Evolutionary conservation across 345 rosid genomes (phyloP).

Genomic region (Rhizophora mangle): DNA sequence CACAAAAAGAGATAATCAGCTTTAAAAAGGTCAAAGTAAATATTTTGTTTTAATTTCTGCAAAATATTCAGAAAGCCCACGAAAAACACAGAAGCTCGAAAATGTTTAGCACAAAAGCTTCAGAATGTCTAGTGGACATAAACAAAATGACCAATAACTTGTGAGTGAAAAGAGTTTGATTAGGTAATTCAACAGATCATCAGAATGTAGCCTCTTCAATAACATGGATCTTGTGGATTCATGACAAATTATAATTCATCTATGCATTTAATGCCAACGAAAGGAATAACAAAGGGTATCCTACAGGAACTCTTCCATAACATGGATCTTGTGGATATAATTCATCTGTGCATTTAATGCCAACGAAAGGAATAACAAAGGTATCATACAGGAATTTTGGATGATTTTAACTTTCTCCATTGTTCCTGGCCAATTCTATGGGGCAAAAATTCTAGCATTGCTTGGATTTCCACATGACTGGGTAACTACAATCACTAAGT

Average conservation of each 20-base stretch:
- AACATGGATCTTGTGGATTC: no score
- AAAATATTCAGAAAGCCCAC: not conserved
- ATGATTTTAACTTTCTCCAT: conserved; percentile 58
- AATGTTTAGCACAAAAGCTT: not conserved
- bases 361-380: not conserved
- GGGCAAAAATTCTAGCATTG: conserved; percentile 83
- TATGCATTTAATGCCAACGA: no score
- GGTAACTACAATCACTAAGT: conserved; percentile 86
- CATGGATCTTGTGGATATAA: not conserved
- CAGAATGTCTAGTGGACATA: not conserved
- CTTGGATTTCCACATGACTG: conserved; percentile 68
- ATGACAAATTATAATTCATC: no score
- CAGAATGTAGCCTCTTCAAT: not conserved
- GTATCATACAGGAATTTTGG: conserved; percentile 55
- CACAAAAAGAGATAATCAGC: not conserved
- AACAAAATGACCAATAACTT: no score
- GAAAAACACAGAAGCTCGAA: not conserved
- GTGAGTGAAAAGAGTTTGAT: no score
- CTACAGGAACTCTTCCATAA: no score
- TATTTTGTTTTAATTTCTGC: not conserved
- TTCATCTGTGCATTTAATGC: not conserved
- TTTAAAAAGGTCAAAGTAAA: not conserved
- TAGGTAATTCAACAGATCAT: not conserved
- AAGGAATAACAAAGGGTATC: no score
- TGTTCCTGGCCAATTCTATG: conserved; percentile 80